Base-by-base conservation (phyloP, 192 early-diverging fungal genomes). In the Phycomyces nitens region DNA sequence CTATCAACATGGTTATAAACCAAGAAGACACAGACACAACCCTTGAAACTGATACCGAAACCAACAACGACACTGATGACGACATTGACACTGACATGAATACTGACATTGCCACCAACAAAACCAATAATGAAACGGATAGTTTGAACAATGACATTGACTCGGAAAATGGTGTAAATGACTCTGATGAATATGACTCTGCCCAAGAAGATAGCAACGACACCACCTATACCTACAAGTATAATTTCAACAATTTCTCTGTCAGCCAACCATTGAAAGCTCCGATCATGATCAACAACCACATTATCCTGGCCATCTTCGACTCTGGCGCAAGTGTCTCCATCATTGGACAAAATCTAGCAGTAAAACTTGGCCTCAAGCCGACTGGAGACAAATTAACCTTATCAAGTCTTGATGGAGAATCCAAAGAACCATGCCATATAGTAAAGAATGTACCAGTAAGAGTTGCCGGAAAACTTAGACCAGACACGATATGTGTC, bases 311-410 rank as follows among this genome's bases (percentile, higher is more conserved):
- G 16, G 56, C 15, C 0, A 27, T 60, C 3, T 60, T 60, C 34
- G 59, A 64, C 38, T 55, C 53, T 14, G 62, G 52, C 18, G 62
- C 62, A 8, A 26, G 47, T n/a, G 62, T 64, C 0, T 54, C 52
- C 11, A 38, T 64, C 0, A 54, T 64, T 40, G 20, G 53, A n/a
- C 9, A 12, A 3, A 12, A 42, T 0, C 23, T 64, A 14, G 62
- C 52, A 5, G 21, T 43, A 7, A 20, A 11, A 23, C 23, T 64
- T 3, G 27, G 18, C 15, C 12, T 64, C 3, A 14, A 26, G 12
- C 53, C 53, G 23, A 54, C 11, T 29, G 53, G 53, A n/a, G 23
- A 54, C 23, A 54, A 54, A 22, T 20, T 54, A 14, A 12, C 12
- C 2, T 5, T 54, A n/a, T 54, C 53, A 6, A 21, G 16, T 15